A percentile compares a stretch with the other conserved stretches of the same genome.
phyloP scores from a whole-genome alignment of 495 filamentous ascomycete genomes.

The Tuber umbilicatum region DNA sequence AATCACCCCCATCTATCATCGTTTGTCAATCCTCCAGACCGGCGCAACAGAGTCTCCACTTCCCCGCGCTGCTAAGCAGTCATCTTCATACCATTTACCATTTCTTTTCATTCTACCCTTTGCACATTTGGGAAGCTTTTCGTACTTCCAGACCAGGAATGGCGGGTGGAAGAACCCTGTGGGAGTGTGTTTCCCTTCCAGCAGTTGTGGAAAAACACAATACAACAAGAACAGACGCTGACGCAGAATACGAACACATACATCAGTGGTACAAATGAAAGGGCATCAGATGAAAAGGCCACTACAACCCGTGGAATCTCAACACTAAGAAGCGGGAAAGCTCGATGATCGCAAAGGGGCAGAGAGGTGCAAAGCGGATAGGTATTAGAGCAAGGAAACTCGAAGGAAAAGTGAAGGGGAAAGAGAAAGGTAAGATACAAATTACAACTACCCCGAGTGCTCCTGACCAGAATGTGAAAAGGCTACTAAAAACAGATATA shows the following conservation, averaged over 20 bases:
- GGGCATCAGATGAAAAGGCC: not conserved
- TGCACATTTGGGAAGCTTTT: not conserved
- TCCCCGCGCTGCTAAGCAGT: not conserved
- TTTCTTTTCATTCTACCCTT: not conserved
- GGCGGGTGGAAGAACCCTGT: not conserved
- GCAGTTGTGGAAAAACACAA: not conserved
- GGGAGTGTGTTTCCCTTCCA: not conserved
- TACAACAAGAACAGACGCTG: not conserved
- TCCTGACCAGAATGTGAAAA: conserved; percentile 12
- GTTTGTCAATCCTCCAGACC: not conserved
- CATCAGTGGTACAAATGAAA: not conserved
- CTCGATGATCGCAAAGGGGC: not conserved
- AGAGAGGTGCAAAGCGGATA: not conserved
- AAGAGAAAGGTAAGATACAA: conserved; percentile 5
- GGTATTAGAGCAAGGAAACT: conserved; percentile 6
- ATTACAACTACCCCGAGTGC: conserved; percentile 10
- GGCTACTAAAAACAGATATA: not conserved
- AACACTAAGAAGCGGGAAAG: not conserved
- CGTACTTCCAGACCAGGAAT: not conserved
- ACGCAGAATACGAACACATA: not conserved
- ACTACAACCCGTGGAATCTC: not conserved
- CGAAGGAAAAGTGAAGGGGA: not conserved
- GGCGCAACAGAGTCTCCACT: not conserved
- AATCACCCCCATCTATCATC: not conserved
- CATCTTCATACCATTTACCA: not conserved